phyloP scores from a whole-genome alignment of 768 basidiomycete species.

The Russula dissimulans region DNA sequence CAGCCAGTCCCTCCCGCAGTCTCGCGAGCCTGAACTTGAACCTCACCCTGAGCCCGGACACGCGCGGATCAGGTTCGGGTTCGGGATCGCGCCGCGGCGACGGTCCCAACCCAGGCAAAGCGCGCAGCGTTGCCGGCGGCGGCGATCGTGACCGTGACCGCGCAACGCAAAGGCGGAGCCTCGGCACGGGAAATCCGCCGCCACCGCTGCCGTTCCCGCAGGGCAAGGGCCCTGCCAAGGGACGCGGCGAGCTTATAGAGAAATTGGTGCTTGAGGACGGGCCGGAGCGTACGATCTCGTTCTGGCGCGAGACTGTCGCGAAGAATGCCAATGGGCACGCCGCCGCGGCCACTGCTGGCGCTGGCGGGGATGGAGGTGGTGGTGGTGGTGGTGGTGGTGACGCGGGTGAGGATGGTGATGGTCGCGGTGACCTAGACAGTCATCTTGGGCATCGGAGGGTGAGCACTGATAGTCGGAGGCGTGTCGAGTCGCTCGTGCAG shows the following conservation, averaged over 20 bases:
- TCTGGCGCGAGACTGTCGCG: constrained; percentile 30
- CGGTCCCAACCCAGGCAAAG: constrained; percentile 4
- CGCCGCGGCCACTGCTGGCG: not conserved
- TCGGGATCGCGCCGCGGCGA: not conserved
- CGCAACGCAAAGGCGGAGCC: not conserved
- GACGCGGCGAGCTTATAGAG: constrained; percentile 26
- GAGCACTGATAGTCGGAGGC: not conserved
- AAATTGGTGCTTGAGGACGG: constrained; percentile 28
- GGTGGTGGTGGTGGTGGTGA: not conserved
- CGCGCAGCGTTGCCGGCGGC: constrained; percentile 15
- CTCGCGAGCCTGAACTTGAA: not conserved
- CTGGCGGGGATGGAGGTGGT: not conserved
- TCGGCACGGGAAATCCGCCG: constrained; percentile 1
- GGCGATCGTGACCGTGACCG: constrained; percentile 1
- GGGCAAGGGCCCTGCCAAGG: constrained; percentile 17
- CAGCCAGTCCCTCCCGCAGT: constrained; percentile 15
- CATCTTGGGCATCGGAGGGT: constrained; percentile 21
- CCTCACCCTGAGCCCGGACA: not conserved
- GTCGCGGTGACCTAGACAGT: constrained; percentile 20
- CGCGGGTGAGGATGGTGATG: not conserved
- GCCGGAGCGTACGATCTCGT: constrained; percentile 28
- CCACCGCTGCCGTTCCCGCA: not conserved
- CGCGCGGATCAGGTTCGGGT: not conserved
- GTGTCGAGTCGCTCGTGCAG: no score
- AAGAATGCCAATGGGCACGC: constrained; percentile 21